Conservation (phyloP, 441 rosid species). For the Pelargonium myrrhifolium region DNA sequence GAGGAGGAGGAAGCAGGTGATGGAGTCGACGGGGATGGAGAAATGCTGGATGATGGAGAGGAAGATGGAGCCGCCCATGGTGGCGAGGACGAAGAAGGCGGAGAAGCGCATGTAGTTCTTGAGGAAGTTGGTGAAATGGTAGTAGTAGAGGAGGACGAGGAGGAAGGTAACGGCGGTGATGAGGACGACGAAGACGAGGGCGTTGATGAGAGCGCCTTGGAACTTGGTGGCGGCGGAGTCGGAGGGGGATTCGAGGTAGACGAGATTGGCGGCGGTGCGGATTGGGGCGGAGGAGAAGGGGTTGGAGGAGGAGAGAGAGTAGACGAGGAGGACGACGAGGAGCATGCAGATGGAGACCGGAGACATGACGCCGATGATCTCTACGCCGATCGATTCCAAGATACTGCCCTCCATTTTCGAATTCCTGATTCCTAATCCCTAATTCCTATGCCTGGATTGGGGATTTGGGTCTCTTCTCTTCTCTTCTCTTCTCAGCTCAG, state of each 20-base stretch:
- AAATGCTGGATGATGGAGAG: constrained; percentile 72
- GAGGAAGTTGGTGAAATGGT: constrained; percentile 78
- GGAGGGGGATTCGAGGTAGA: constrained; percentile 73
- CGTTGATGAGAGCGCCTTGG: constrained; percentile 75
- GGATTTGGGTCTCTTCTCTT: too few species aligned
- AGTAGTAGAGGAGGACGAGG: constrained; percentile 79
- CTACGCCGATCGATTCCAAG: constrained; percentile 64
- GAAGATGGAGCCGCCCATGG: constrained; percentile 88
- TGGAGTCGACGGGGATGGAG: constrained; percentile 70
- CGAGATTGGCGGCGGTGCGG: constrained; percentile 89
- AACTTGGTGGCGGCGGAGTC: constrained; percentile 69
- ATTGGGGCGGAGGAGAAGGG: constrained; percentile 47
- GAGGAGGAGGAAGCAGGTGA: constrained; percentile 60
- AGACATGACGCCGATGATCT: constrained; percentile 87
- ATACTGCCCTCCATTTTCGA: constrained; percentile 93
- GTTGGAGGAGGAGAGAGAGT: constrained; percentile 60
- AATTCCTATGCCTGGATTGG: too few species aligned
- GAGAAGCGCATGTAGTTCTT: constrained; percentile 95
- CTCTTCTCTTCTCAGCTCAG: too few species aligned
- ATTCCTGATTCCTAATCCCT: not conserved
- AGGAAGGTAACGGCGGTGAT: constrained; percentile 71
- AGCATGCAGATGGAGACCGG: constrained; percentile 93
- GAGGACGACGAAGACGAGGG: constrained; percentile 70
- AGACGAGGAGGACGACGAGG: constrained; percentile 81
- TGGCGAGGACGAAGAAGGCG: constrained; percentile 70